These are phyloP conservation scores for Metarhizium anisopliae DNA, from an alignment of 2,329 filamentous ascomycete genomes.

Conservation along the genomic window DNA sequence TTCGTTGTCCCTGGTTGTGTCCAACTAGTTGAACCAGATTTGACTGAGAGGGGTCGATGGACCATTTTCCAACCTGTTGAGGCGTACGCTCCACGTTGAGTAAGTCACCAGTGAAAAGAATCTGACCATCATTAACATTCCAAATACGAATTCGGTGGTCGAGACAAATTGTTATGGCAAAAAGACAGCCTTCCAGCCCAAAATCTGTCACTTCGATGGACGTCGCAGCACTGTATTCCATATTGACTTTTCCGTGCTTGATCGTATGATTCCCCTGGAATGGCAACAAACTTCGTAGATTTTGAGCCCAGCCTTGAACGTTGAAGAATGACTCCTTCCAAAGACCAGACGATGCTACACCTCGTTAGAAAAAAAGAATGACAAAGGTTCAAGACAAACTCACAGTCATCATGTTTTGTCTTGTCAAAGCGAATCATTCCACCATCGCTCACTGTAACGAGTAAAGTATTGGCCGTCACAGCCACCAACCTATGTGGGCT, in stretches of 20 bases:
- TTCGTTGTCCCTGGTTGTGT: slow-evolving; percentile 38
- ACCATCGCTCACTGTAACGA: slow-evolving; percentile 75
- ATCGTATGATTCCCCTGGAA: slow-evolving; percentile 58
- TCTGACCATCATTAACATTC: slow-evolving; percentile 74
- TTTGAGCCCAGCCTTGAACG: slow-evolving; percentile 62
- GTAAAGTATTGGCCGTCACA: slow-evolving; percentile 60
- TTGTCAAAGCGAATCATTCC: slow-evolving; percentile 63
- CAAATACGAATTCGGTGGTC: slow-evolving; percentile 86
- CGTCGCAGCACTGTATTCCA: slow-evolving; percentile 60
- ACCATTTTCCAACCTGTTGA: slow-evolving; percentile 63
- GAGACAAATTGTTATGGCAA: slow-evolving; percentile 72
- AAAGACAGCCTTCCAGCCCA: slow-evolving; percentile 39
- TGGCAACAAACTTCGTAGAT: slow-evolving; percentile 55
- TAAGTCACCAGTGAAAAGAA: slow-evolving; percentile 70
- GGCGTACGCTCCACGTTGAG: slow-evolving; percentile 57
- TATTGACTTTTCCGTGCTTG: slow-evolving; percentile 51
- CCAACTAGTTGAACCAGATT: slow-evolving; percentile 69
- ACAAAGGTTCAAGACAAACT: slow-evolving; percentile 12
- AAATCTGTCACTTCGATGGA: slow-evolving; percentile 48
- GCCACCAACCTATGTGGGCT: slow-evolving; percentile 74
- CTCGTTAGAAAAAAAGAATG: not conserved
- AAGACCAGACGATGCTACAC: slow-evolving; percentile 16
- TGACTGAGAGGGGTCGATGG: slow-evolving; percentile 69
- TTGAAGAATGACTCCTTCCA: slow-evolving; percentile 71
- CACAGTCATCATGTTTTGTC: slow-evolving; percentile 38